These are phyloP conservation scores for Hibiscus tridactylites DNA, from an alignment of 345 rosid genomes.

Conservation along the genomic window DNA sequence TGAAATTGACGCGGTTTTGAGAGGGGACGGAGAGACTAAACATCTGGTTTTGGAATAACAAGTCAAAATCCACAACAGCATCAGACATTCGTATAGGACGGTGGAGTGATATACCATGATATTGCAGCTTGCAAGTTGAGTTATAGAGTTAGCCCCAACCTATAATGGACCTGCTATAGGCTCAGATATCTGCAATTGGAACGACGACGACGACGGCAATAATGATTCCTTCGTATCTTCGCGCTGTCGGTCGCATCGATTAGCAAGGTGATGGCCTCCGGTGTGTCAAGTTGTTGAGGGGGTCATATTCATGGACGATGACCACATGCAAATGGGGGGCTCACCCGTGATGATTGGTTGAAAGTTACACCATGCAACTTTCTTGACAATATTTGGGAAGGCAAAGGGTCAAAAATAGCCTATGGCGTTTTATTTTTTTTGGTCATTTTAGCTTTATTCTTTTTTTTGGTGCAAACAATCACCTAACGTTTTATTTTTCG, in stretches of 20 bases:
- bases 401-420: no score
- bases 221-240: no score
- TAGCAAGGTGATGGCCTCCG: no score
- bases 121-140: slow-evolving; percentile 45
- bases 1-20: no score
- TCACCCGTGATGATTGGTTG: slow-evolving; percentile 49
- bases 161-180: slow-evolving; percentile 14
- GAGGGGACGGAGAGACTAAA: no score
- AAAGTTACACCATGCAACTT: slow-evolving; percentile 34
- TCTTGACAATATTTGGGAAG: not conserved
- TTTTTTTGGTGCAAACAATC: no score
- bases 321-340: slow-evolving; percentile 24
- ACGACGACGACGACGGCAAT: no score
- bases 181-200: not conserved
- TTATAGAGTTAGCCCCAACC: slow-evolving; percentile 22
- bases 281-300: slow-evolving; percentile 31
- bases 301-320: slow-evolving; percentile 14
- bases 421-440: no score
- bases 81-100: slow-evolving; percentile 27
- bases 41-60: slow-evolving; percentile 23
- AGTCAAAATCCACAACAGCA: slow-evolving; percentile 21
- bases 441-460: no score
- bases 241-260: no score
- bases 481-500: no score
- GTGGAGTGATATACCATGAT: slow-evolving; percentile 28